Evolutionary conservation across 352 stramenopile genomes (phyloP), one percentile per base, ranked within the genome.

Genomic region (Globisporangium mamillatum): DNA sequence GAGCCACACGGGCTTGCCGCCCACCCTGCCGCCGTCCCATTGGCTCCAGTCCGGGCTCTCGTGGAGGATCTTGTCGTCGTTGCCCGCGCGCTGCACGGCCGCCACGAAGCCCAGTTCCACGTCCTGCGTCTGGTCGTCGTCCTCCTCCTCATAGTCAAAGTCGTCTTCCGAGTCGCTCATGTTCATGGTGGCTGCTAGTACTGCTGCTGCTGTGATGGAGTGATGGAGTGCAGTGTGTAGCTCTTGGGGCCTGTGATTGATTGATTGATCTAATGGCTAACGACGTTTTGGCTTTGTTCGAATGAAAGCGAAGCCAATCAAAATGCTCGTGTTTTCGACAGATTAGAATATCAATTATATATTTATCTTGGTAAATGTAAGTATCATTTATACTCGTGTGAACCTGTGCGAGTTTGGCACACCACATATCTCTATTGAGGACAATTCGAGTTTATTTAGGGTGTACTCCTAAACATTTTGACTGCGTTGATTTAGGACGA

Each of bases 21-120:
- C 95, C 20, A 98, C 84, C 69, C 97, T 92, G 61, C 95, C 94
- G 62, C 95, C 93, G 74, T 98, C 95, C 95, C 95, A 98, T 58
- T 92, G 73, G 65, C 77, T 82, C 92, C 92, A 98, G 68, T 92
- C 75, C 27, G 75, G 67, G 56, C 75, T 74, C 25, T 75, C 60
- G 44, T 93, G 82, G 56, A 93, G 63, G 18, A 77, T 32, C 48
- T 70, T 50, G 20, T 32, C 12, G 74, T 48, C 36, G 18, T 69
- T 38, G 5, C 71, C 38, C 10, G 79, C 64, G 8, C 54, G 60
- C 22, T 82, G 69, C 3, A 89, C 60, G 32, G 73, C 75, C 24
- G 80, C 70, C 38, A 89, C 78, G 63, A 95, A 94, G 67, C 89
- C 89, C 38, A 96, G 74, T 67, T 96, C 88, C 41, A 95, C 81